phyloP scores from a whole-genome alignment of 192 early-diverging fungal species.

The Geosiphon pyriformis region DNA sequence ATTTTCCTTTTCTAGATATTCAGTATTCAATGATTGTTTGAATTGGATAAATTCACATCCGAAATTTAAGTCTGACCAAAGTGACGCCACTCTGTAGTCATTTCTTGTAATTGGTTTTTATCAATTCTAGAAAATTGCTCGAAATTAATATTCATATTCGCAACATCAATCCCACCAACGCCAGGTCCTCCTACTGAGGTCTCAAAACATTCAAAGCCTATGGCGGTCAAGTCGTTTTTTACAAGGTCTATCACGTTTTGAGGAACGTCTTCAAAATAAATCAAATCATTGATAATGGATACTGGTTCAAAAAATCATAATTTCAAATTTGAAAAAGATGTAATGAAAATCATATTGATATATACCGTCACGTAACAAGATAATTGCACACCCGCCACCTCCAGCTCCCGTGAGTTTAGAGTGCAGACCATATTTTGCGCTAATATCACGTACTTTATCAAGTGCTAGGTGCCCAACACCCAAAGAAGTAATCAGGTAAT shows the following conservation, averaged over 20 bases:
- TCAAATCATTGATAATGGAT: too few species aligned
- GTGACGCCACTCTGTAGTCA: too few species aligned
- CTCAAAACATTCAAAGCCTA: conserved; percentile 19
- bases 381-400: conserved; percentile 94
- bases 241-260: not conserved
- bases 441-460: conserved; percentile 70
- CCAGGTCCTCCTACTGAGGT: conserved; percentile 19
- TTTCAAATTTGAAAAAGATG: too few species aligned
- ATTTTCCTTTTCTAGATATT: too few species aligned
- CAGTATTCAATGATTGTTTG: too few species aligned
- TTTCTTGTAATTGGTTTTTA: too few species aligned
- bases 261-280: conserved; percentile 2
- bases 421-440: conserved; percentile 51
- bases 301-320: too few species aligned
- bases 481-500: conserved; percentile 67
- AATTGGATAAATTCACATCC: too few species aligned
- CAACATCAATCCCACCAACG: not conserved
- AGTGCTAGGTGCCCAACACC: conserved; percentile 82
- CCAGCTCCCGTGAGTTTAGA: conserved; percentile 96
- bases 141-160: too few species aligned
- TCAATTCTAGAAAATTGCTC: too few species aligned
- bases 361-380: conserved; percentile 62
- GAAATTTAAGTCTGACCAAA: too few species aligned
- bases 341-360: not conserved
- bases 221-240: not conserved